Conservation (phyloP, 2,329 filamentous ascomycete genomes). For the Ophiobolus disseminans region DNA sequence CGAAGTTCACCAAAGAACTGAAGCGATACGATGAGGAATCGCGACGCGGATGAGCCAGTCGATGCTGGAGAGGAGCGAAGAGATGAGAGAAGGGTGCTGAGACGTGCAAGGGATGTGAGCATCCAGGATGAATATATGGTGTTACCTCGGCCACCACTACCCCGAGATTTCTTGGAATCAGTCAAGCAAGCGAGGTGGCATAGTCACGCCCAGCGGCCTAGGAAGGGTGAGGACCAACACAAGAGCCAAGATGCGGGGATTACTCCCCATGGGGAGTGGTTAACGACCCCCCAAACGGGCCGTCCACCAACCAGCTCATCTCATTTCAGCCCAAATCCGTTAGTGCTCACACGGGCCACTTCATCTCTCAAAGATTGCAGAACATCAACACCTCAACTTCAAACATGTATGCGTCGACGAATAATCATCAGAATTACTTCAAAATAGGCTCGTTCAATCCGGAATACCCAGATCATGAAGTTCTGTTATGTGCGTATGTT, state of each 20-base stretch:
- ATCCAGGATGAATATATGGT: constrained; percentile 13
- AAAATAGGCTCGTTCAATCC: too few relatives aligned
- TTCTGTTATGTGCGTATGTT: too few relatives aligned
- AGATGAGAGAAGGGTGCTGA: neutral
- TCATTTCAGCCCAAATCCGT: too few relatives aligned
- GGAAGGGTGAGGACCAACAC: constrained; percentile 6
- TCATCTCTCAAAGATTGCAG: too few relatives aligned
- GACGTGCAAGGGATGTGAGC: constrained; percentile 5
- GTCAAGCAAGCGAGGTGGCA: constrained; percentile 5
- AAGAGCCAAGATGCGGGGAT: constrained; percentile 23
- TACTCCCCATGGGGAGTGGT: constrained; percentile 18
- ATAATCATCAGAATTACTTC: too few relatives aligned
- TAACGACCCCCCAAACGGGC: neutral
- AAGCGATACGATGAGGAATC: constrained; percentile 2
- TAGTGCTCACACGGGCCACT: too few relatives aligned
- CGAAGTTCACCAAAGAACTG: constrained; percentile 4
- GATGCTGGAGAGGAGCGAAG: constrained; percentile 7
- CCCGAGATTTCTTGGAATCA: constrained; percentile 17
- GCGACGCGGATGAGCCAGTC: neutral
- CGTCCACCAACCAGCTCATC: neutral
- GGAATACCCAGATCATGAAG: too few relatives aligned
- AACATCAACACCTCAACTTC: too few relatives aligned
- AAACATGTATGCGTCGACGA: too few relatives aligned
- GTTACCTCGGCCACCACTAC: constrained; percentile 11
- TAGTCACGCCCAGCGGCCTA: constrained; percentile 11